Evolutionary conservation across 345 rosid genomes (phyloP), one percentile per base, ranked within the genome.

Genomic region (Abelmoschus esculentus): DNA sequence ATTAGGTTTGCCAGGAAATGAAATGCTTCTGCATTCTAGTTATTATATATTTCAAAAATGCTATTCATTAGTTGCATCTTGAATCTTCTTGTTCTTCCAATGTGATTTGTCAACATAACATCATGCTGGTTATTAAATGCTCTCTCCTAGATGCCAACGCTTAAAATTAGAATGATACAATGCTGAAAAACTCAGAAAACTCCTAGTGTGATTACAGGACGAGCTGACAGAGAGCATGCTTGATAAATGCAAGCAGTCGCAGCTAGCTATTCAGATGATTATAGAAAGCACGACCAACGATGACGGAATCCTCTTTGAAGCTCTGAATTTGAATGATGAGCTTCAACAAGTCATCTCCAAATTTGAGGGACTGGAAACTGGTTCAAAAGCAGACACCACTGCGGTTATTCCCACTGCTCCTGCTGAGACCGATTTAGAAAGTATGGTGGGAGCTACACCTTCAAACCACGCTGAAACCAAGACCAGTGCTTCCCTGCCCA

Each of bases 241-340:
- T 79, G 96, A 87, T 82, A 89, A 91, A 71, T 89, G 91, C 82
- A 91, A 83, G 83, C 88, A 86, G 64, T 85, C 86, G 0, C 93
- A 84, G 63, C 86, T 89, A 7, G 73, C 76, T 69, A 82, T 91
- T 74, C 86, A 89, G 42, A 80, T 85, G 82, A 80, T 89, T 69
- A 83, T 91, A 79, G 88, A 91, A 75, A 85, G 86, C 83, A 89
- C 89, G 38, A 76, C 75, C 10, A 86, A 87, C 3, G 97, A 89
- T 10, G 97, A 91, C 57, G 82, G 77, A 6, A 77, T 86, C 74
- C 93, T 91, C 22, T 89, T 91, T n/a, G 96, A 91, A 71, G 97
- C 96, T 61, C 80, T 91, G 62, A 84, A 81, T 78, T 74, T 91
- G 75, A 77, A 91, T 7, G 97, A 89, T 42, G 54, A 89, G 75